These are phyloP conservation scores for Dissophora globulifera DNA, from an alignment of 192 early-diverging fungal species.

Conservation along the genomic window DNA sequence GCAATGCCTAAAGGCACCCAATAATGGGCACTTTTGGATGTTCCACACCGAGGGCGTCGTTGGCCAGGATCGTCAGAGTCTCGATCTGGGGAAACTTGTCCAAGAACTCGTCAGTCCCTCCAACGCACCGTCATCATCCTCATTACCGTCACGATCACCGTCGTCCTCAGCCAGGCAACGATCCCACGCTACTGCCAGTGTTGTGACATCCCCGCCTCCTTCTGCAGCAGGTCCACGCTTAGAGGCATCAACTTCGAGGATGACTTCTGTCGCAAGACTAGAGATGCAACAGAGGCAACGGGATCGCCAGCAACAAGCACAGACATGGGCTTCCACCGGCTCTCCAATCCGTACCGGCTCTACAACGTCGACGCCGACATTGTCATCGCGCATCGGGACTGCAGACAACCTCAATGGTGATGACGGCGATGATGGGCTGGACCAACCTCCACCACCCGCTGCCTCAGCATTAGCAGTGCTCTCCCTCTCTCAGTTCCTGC, in stretches of 20 bases:
- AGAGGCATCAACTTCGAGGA: too few species aligned
- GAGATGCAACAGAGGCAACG: too few species aligned
- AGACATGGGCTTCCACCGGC: too few species aligned
- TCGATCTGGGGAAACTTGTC: conserved; percentile 37
- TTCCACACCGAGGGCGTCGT: conserved; percentile 83
- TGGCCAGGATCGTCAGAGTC: conserved; percentile 62
- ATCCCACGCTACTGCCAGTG: neutral
- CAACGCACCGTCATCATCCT: too few species aligned
- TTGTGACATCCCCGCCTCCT: neutral
- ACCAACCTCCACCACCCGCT: neutral
- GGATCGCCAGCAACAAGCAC: too few species aligned
- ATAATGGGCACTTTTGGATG: conserved; percentile 99
- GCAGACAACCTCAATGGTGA: too few species aligned
- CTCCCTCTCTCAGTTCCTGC: conserved; percentile 17
- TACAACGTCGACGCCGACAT: conserved; percentile 9
- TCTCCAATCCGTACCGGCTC: too few species aligned
- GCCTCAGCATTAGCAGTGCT: conserved; percentile 4
- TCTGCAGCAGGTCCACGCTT: conserved; percentile 3
- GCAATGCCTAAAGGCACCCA: conserved; percentile 87
- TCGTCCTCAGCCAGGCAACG: neutral
- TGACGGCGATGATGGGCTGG: neutral
- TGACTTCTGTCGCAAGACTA: too few species aligned
- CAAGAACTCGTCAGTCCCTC: conserved; percentile 22
- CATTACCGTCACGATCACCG: too few species aligned
- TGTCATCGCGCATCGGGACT: too few species aligned